Percentiles rank a stretch among this genome's conserved stretches.
Evolutionary conservation across 371 early-diverging fungal genomes (phyloP).

Genomic region (Mortierella sp.): DNA sequence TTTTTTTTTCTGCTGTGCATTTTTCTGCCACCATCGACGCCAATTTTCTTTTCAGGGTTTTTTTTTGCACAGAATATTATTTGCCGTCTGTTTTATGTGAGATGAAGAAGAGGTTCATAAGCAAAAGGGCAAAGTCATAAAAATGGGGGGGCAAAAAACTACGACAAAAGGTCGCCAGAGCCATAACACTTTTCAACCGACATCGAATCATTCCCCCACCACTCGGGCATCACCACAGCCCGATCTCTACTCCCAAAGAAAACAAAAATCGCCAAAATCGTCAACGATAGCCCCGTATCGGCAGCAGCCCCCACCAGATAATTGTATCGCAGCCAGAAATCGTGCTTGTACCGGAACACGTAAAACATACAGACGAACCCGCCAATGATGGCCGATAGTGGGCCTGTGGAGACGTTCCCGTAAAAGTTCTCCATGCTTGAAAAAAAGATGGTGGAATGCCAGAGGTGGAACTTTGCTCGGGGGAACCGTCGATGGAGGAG

Average conservation of each 20-base stretch:
- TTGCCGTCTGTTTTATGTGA: no score
- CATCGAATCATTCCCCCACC: constrained; percentile 57
- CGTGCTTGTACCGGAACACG: constrained; percentile 54
- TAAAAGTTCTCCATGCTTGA: constrained; percentile 57
- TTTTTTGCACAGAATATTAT: no score
- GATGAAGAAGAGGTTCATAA: no score
- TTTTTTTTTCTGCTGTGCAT: no score
- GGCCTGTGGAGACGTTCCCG: constrained; percentile 57
- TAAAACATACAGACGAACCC: constrained; percentile 59
- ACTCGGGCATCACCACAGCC: constrained; percentile 47
- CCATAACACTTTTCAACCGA: constrained; percentile 55
- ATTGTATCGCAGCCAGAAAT: constrained; percentile 56
- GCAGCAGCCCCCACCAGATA: constrained; percentile 54
- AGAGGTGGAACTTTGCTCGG: constrained; percentile 53
- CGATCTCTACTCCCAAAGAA: constrained; percentile 41
- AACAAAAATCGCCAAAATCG: constrained; percentile 56
- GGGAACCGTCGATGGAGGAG: constrained; percentile 44
- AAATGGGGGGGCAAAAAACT: not conserved
- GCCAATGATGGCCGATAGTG: constrained; percentile 52
- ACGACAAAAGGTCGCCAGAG: constrained; percentile 7
- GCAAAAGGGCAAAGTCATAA: no score
- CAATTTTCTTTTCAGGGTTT: no score
- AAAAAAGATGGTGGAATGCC: constrained; percentile 59
- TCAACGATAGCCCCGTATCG: constrained; percentile 47
- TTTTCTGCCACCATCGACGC: no score